Conservation (phyloP, 257 asterid genomes). For the Fraxinus pennsylvanica region DNA sequence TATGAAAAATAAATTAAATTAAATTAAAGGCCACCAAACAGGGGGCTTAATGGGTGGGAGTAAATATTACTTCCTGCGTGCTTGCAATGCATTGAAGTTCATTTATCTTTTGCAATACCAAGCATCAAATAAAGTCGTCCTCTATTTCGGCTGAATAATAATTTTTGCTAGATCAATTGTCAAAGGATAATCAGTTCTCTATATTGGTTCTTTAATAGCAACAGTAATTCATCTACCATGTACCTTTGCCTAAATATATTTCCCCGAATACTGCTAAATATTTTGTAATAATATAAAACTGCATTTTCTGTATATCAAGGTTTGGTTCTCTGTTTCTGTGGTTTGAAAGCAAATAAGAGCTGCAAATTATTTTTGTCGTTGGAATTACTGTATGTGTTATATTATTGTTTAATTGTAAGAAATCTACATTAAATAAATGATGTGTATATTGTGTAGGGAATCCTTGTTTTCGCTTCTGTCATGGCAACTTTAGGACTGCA, state of each 20-base stretch:
- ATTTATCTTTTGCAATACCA: background rate
- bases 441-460: constrained; percentile 57
- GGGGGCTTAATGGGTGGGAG: background rate
- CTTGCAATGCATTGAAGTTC: background rate
- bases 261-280: background rate
- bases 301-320: background rate
- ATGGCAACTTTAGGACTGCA: constrained; percentile 63
- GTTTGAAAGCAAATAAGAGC: background rate
- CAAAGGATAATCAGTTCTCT: background rate
- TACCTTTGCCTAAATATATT: background rate
- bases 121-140: background rate
- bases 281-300: background rate
- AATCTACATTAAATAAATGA: constrained; percentile 8
- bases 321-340: background rate
- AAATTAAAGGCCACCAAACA: too few relatives aligned
- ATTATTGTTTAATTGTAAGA: background rate
- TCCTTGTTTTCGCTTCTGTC: constrained; percentile 63
- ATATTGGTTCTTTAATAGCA: background rate
- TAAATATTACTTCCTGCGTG: background rate
- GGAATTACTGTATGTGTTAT: background rate
- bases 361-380: background rate
- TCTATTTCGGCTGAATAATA: background rate
- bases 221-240: background rate
- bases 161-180: background rate
- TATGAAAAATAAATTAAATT: too few relatives aligned